Conservation (phyloP, 305 asterid genomes). For the Solanum hybrid region DNA sequence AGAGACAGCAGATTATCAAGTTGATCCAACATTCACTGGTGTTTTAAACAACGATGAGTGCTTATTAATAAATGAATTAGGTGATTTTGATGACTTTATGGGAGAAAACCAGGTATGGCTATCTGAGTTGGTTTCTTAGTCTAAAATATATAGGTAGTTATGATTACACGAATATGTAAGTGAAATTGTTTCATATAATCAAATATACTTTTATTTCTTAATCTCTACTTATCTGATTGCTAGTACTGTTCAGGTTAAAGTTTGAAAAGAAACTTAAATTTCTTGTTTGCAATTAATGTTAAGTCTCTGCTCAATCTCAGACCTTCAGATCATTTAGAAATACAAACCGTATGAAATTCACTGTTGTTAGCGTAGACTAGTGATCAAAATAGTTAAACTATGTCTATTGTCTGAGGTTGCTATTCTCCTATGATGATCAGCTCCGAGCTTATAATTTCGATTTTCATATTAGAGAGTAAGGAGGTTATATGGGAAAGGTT, state of each 20-base stretch:
- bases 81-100: background rate
- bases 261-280: background rate
- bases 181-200: background rate
- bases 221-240: background rate
- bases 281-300: background rate
- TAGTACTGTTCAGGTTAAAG: background rate
- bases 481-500: background rate
- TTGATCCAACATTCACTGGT: background rate
- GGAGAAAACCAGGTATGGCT: background rate
- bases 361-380: background rate
- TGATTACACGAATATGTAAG: background rate
- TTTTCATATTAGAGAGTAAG: too few species aligned
- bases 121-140: background rate
- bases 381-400: constrained; percentile 1
- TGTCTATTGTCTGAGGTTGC: background rate
- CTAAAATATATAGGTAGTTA: background rate
- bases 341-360: background rate
- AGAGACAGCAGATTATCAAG: background rate
- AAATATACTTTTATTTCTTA: background rate
- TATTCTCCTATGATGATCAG: too few species aligned
- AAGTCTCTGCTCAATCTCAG: background rate
- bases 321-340: background rate
- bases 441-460: too few species aligned
- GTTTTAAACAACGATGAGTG: background rate
- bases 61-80: background rate